Percentiles rank a stretch among this genome's conserved stretches.
phyloP scores from a whole-genome alignment of 1,139 yeast species.

The Yamadazyma sp. region DNA sequence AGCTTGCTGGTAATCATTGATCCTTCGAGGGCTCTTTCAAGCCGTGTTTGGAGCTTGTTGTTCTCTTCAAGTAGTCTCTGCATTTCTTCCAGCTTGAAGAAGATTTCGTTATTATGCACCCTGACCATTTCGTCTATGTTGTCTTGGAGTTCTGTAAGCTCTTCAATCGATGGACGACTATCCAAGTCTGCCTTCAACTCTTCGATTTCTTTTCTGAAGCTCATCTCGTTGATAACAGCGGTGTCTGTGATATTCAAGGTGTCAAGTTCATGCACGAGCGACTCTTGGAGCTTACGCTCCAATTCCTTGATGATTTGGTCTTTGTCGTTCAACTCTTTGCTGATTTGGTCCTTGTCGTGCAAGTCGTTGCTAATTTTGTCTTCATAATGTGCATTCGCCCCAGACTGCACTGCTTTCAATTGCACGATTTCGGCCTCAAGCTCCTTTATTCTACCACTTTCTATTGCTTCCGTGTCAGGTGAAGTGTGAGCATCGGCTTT shows the following conservation, averaged over 20 bases:
- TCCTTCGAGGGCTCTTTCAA: slow-evolving; percentile 17
- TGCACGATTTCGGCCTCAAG: not conserved
- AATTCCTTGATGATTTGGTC: slow-evolving; percentile 14
- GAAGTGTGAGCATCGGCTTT: too few species aligned
- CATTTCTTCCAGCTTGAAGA: slow-evolving; percentile 29
- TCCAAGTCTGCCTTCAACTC: slow-evolving; percentile 25
- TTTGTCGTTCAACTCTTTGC: slow-evolving; percentile 6
- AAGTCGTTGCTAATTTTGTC: not conserved
- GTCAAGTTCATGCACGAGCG: slow-evolving; percentile 16
- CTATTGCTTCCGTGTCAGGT: too few species aligned
- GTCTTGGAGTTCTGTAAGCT: slow-evolving; percentile 30
- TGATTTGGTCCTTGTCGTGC: not conserved
- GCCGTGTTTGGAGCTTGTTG: slow-evolving; percentile 19
- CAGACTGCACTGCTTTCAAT: not conserved
- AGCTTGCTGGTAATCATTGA: slow-evolving; percentile 10
- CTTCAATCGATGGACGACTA: slow-evolving; percentile 33
- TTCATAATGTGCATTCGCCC: too few species aligned
- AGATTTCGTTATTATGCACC: slow-evolving; percentile 32
- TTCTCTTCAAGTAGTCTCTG: slow-evolving; percentile 22
- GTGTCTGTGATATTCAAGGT: slow-evolving; percentile 17
- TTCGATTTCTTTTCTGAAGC: slow-evolving; percentile 17
- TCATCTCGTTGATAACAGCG: slow-evolving; percentile 15
- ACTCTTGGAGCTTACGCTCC: slow-evolving; percentile 15
- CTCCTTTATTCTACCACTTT: not conserved
- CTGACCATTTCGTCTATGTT: slow-evolving; percentile 32